Conservation (phyloP, 495 filamentous ascomycete species). For the Pyronema domesticum region DNA sequence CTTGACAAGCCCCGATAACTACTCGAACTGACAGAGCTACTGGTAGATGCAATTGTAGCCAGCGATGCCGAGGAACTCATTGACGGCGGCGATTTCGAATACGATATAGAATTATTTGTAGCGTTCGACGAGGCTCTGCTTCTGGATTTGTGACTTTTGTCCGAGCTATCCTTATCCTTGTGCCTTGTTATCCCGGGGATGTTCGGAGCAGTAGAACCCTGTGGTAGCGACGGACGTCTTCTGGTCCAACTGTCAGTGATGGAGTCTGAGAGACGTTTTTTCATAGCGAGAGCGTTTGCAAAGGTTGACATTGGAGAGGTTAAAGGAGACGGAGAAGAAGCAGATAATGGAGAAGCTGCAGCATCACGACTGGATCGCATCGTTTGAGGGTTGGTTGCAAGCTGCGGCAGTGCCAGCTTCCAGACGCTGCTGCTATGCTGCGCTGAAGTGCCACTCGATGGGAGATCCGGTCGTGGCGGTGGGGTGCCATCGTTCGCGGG, state of each 20-base stretch:
- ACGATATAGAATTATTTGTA: slow-evolving; percentile 13
- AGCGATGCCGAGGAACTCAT: slow-evolving; percentile 21
- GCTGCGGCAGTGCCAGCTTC: slow-evolving; percentile 3
- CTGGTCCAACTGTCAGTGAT: slow-evolving; percentile 24
- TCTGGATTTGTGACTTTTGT: slow-evolving; percentile 16
- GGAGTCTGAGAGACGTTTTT: slow-evolving; percentile 23
- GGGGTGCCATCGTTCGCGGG: slow-evolving; percentile 2
- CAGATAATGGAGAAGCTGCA: background rate
- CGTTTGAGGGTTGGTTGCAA: background rate
- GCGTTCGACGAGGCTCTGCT: slow-evolving; percentile 23
- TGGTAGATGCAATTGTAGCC: slow-evolving; percentile 19
- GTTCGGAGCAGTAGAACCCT: slow-evolving; percentile 13
- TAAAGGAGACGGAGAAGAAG: slow-evolving; percentile 1
- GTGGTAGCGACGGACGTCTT: slow-evolving; percentile 22
- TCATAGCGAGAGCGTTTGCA: slow-evolving; percentile 16
- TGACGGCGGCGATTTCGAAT: slow-evolving; percentile 11
- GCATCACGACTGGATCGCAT: slow-evolving; percentile 1
- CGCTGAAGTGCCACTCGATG: background rate
- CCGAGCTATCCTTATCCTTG: background rate
- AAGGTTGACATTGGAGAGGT: slow-evolving; percentile 3
- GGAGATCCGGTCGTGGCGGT: background rate
- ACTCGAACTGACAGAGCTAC: slow-evolving; percentile 14
- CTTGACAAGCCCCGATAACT: slow-evolving; percentile 17
- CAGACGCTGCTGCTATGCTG: background rate
- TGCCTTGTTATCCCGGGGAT: slow-evolving; percentile 1